Conservation (phyloP, 106 monocot genomes). For the Ottelia alismoides region DNA sequence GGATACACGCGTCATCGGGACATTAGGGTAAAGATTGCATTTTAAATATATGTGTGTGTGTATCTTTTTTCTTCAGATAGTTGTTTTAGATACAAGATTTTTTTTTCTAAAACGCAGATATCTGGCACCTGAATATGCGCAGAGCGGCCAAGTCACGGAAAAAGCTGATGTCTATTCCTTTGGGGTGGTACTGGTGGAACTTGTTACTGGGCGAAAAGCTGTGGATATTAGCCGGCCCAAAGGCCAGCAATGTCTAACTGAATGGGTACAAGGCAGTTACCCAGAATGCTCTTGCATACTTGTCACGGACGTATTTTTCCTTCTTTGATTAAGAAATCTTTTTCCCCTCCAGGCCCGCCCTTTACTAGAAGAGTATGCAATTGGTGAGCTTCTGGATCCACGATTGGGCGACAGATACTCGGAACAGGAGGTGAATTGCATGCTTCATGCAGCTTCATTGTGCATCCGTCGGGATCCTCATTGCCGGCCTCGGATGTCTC, state of each 20-base stretch:
- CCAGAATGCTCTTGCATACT: neutral
- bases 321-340: too few relatives aligned
- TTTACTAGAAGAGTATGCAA: constrained; percentile 20
- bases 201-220: constrained; percentile 25
- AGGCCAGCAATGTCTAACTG: constrained; percentile 39
- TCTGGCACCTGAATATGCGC: constrained; percentile 23
- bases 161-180: constrained; percentile 27
- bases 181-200: constrained; percentile 22
- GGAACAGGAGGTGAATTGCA: constrained; percentile 21
- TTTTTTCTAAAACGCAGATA: constrained; percentile 10
- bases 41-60: neutral
- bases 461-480: constrained; percentile 30
- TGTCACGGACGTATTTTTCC: too few relatives aligned
- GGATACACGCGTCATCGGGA: constrained; percentile 85
- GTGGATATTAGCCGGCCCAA: constrained; percentile 34
- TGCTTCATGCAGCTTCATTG: constrained; percentile 26
- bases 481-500: constrained; percentile 28
- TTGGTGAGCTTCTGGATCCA: constrained; percentile 22
- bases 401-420: constrained; percentile 11
- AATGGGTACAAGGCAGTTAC: constrained; percentile 19
- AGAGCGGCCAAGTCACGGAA: constrained; percentile 20
- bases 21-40: constrained; percentile 51
- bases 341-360: constrained; percentile 27
- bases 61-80: neutral
- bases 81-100: neutral